Base-by-base conservation (phyloP, 805 yeast species). In the Hyphopichia homilentoma region DNA sequence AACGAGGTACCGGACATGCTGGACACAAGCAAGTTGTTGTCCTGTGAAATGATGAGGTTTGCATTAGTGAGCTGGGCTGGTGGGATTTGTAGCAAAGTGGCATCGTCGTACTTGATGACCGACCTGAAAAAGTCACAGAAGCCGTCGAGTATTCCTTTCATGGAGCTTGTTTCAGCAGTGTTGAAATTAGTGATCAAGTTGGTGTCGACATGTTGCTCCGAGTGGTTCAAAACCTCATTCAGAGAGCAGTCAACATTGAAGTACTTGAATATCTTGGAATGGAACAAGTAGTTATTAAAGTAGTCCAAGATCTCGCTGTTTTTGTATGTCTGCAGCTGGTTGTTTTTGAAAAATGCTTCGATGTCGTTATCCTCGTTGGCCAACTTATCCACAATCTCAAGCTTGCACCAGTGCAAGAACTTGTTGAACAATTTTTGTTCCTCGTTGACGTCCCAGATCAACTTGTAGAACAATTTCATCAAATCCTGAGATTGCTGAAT, bases 381-480 rank as follows among this genome's bases (percentile, higher is more conserved):
- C 41, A 65, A 42, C 47, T 70, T 47, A 42, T 57, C 62, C 42
- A 61, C 35, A 35, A 65, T 45, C 31, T 61, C 47, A 33, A 51
- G 33, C 48, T 59, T 57, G 11, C 64, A 39, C 80, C 80, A 75
- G 11, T 55, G 52, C 9, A 72, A 42, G 30, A 70, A 71, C 25
- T 62, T 58, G 33, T 65, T 67, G 45, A 75, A 74, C 20, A 57
- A 44, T 25, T 57, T 54, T 40, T 70, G 75, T 33, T 73, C 77
- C 15, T 63, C 62, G 39, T 72, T 74, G 17, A 71, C 38, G 16
- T 54, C 59, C 60, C 71, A 60, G 29, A 73, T 61, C 11, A 61
- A 48, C 21, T 45, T 52, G 45, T 68, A 69, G 6, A 61, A 44
- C 6, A 33, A 24, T 38, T 65, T 61, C 27, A 69, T 40, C 12